These are phyloP conservation scores for Avena eriantha DNA, from an alignment of 176 grass and related monocot genomes.

Conservation along the genomic window DNA sequence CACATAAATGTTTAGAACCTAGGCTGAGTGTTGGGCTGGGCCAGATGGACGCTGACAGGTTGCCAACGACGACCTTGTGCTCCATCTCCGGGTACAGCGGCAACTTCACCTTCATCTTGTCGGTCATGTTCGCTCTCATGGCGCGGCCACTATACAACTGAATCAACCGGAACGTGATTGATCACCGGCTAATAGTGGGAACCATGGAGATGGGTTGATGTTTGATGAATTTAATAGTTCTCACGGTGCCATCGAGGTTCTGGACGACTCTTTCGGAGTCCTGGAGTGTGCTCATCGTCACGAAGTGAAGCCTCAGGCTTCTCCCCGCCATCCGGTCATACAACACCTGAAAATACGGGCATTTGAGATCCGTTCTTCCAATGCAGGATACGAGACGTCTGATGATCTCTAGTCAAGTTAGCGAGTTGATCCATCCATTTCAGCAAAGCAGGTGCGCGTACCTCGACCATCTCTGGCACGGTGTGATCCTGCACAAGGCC, in stretches of 20 bases:
- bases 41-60: slow-evolving; percentile 47
- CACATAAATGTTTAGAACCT: too few species aligned
- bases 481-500: slow-evolving; percentile 83
- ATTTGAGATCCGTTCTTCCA: background rate
- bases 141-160: slow-evolving; percentile 83
- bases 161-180: background rate
- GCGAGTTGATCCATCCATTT: background rate
- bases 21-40: too few species aligned
- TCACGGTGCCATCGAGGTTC: slow-evolving; percentile 83
- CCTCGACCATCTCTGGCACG: slow-evolving; percentile 93
- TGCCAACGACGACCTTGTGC: slow-evolving; percentile 88
- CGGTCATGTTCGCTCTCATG: slow-evolving; percentile 89
- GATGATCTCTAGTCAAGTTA: background rate
- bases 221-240: background rate
- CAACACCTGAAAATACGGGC: slow-evolving; percentile 54
- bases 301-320: slow-evolving; percentile 95
- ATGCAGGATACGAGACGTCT: background rate
- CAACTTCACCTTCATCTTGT: slow-evolving; percentile 66
- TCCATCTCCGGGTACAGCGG: slow-evolving; percentile 81
- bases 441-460: background rate
- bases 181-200: background rate
- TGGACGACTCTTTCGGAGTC: slow-evolving; percentile 81
- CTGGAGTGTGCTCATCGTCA: slow-evolving; percentile 79
- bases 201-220: background rate
- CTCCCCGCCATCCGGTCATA: slow-evolving; percentile 84